Base-by-base conservation (phyloP, 306 rosid genomes). In the Cucurbita pepo region DNA sequence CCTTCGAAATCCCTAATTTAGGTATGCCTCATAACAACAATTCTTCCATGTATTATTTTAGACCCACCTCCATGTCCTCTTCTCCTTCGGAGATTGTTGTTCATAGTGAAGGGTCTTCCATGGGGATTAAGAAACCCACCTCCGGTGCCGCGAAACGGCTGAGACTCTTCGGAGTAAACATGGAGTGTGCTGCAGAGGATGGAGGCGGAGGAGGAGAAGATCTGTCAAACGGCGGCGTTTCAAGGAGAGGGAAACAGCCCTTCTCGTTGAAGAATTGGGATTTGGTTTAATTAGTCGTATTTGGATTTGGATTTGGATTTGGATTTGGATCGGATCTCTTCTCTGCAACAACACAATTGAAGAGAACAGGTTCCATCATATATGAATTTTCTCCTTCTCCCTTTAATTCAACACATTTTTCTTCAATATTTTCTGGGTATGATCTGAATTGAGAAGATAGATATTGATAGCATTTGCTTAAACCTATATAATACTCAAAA, bases 81-180 rank as follows among this genome's bases (percentile, higher is more conserved):
- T 64, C 51, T 3, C 18, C 50, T 41, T 41, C 25, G 15, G 65
- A 8, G 47, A 4, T 60, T 15, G 45, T 60, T 8, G 67, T 60
- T 14, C 15, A 60, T 60, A 60, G 15, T 36, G 22, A 60, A 60
- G 67, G 50, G 0, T 62, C 21, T 7, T 51, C 53, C 53, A 62
- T 62, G 72, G 78, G 30, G 78, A 21, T 62, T 8, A 22, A 56
- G 22, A 72, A 43, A 37, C 47, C 21, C 8, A 30, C 30, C 25
- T 34, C 72, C 1, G 22, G 72, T 2, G 41, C 56, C 0, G 62
- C 72, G 1, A 75, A 75, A 53, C 60, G 78, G 4, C 22, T 75
- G n/a, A 54, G 78, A 4, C 62, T 75, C 18, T 75, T 75, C 14
- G 78, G 78, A 11, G 78, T 75, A 25, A 75, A 75, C 10, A 61